Conservation (phyloP, 139 green algal species). For the Penium margaritaceum region DNA sequence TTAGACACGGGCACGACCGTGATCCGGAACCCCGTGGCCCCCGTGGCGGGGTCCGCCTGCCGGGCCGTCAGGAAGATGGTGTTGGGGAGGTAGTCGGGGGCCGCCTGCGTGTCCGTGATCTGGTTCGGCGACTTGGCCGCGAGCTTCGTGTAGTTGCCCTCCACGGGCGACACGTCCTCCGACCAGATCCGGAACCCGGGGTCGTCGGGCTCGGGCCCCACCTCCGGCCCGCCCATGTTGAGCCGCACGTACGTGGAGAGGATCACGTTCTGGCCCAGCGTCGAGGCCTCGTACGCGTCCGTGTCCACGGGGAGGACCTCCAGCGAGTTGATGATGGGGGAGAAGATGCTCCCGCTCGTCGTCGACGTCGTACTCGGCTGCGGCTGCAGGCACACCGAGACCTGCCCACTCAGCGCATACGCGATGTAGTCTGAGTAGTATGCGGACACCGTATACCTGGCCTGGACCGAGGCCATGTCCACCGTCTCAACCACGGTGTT, state of each 20-base stretch:
- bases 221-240: slow-evolving; percentile 6
- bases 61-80: slow-evolving; percentile 11
- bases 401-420: neutral
- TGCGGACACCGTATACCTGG: neutral
- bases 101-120: neutral
- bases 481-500: slow-evolving; percentile 5
- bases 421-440: slow-evolving; percentile 22
- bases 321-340: slow-evolving; percentile 20
- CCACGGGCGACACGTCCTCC: neutral
- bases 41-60: no score
- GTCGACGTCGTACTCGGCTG: no score
- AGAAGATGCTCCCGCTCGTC: neutral
- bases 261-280: neutral
- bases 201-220: slow-evolving; percentile 8
- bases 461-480: neutral
- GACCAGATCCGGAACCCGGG: slow-evolving; percentile 22
- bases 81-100: slow-evolving; percentile 13
- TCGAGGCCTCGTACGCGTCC: slow-evolving; percentile 6
- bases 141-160: neutral
- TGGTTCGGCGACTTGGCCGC: neutral
- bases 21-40: slow-evolving; percentile 2
- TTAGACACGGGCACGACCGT: neutral
- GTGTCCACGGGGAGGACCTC: slow-evolving; percentile 10
- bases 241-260: slow-evolving; percentile 11
- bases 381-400: slow-evolving; percentile 11